Percentiles rank a stretch among this genome's conserved stretches.
Conservation (phyloP, 139 green algal species). For the Gonium pectorale region DNA sequence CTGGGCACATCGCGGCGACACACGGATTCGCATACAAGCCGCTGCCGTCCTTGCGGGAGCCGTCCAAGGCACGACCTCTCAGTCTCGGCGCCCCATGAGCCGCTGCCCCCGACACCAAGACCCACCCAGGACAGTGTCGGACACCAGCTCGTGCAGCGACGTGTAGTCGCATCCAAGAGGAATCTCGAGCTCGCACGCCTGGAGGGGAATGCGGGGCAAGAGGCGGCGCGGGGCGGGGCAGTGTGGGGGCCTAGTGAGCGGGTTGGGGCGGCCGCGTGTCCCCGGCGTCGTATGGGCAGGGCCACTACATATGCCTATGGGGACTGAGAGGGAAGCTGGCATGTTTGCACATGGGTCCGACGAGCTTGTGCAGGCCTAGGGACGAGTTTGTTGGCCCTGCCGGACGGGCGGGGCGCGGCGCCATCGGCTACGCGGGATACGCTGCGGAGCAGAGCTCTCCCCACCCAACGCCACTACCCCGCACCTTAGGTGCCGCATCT, state of each 20-base stretch:
- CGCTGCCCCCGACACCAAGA: not conserved
- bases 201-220: not conserved
- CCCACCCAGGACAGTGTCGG: slow-evolving; percentile 18
- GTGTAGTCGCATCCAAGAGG: not conserved
- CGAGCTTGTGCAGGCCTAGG: no score
- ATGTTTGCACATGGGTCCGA: no score
- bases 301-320: no score
- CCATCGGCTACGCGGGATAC: not conserved
- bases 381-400: not conserved
- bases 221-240: not conserved
- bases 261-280: no score
- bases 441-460: not conserved
- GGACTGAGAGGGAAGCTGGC: not conserved
- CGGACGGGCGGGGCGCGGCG: not conserved
- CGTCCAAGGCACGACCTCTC: not conserved
- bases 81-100: no score
- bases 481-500: slow-evolving; percentile 6
- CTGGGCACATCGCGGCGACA: not conserved
- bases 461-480: not conserved
- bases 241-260: not conserved
- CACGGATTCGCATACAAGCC: not conserved
- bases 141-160: slow-evolving; percentile 27
- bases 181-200: not conserved
- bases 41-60: not conserved
- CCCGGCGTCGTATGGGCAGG: no score